Base-by-base conservation (phyloP, 441 rosid genomes). In the Erodium moschatum region DNA sequence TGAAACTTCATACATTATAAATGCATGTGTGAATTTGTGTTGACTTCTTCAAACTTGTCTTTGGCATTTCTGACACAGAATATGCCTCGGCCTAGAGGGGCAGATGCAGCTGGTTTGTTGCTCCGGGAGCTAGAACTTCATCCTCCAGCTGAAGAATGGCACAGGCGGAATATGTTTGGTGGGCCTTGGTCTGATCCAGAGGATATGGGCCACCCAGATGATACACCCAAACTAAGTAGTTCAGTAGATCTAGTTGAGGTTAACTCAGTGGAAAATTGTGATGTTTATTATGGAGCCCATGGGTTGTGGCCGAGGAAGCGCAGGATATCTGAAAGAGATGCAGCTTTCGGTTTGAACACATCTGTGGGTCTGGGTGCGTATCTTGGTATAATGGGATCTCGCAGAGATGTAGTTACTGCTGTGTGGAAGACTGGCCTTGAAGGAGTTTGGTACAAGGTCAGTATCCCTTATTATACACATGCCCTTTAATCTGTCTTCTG, bases 61-160 rank as follows among this genome's bases (percentile, higher is more conserved):
- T 54, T 54, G 15, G 62, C 50, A 58, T 58, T 24, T 18, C 64
- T 58, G 31, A 58, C 44, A 67, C 82, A 95, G 99, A 92, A 89
- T 80, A 95, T 95, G 99, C 99, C 99, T 67, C 86, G 96, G 70
- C 99, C 98, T 64, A 87, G 99, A 82, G 99, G 96, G 78, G 98
- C 97, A 40, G 99, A 92, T 86, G 98, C 97, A 63, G 99, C 99
- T 73, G 99, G 98, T 58, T 84, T 95, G 74, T 82, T 95, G 72
- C 95, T 95, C 48, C 89, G 98, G 38, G 98, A 92, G 74, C 82
- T 92, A 74, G 98, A 95, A 81, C 94, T 95, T 65, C 97, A 95
- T 75, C 99, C 99, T 3, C 97, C 98, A 46, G 88, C 97, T 21
- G 99, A 95, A 78, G 99, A 95, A 77, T 90, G 99, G 99, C 97